Evolutionary conservation across 73 alveolate species (phyloP).

Genomic region (Paramecium caudatum): DNA sequence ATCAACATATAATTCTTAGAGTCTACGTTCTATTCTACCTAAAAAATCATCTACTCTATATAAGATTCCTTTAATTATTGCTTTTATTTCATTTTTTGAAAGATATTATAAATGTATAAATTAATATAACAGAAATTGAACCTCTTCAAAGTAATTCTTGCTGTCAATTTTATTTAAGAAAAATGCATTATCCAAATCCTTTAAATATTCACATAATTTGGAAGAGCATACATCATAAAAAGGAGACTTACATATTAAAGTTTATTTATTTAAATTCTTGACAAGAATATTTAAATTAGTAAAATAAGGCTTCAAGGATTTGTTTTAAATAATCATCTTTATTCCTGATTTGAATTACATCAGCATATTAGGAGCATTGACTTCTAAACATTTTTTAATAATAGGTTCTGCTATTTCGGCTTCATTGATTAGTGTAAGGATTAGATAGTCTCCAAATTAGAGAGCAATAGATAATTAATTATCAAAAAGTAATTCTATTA

Average conservation of each 20-base stretch:
- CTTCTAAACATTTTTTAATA: conserved; percentile 29
- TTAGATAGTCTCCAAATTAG: conserved; percentile 51
- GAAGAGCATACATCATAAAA: conserved; percentile 30
- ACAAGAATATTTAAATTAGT: not conserved
- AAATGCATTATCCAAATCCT: not conserved
- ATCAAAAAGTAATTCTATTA: conserved; percentile 33
- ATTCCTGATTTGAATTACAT: not conserved
- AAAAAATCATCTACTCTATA: conserved; percentile 13
- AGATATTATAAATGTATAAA: conserved; percentile 25
- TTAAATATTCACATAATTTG: conserved; percentile 1
- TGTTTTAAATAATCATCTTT: not conserved
- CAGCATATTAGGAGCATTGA: conserved; percentile 13
- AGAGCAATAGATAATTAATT: conserved; percentile 1
- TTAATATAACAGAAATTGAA: conserved; percentile 26
- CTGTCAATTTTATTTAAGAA: conserved; percentile 31
- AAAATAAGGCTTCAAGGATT: conserved; percentile 33
- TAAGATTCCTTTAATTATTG: not conserved
- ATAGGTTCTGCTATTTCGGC: conserved; percentile 1
- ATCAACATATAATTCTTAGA: conserved; percentile 8
- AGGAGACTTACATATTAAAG: not conserved
- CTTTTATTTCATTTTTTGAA: not conserved
- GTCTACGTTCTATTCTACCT: not conserved
- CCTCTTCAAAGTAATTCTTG: not conserved
- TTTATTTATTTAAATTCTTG: conserved; percentile 12
- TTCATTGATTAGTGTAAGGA: conserved; percentile 4